Percentiles rank a stretch among this genome's conserved stretches.
phyloP scores from a whole-genome alignment of 176 grass and related monocot genomes.

The Chrysopogon serrulatus region DNA sequence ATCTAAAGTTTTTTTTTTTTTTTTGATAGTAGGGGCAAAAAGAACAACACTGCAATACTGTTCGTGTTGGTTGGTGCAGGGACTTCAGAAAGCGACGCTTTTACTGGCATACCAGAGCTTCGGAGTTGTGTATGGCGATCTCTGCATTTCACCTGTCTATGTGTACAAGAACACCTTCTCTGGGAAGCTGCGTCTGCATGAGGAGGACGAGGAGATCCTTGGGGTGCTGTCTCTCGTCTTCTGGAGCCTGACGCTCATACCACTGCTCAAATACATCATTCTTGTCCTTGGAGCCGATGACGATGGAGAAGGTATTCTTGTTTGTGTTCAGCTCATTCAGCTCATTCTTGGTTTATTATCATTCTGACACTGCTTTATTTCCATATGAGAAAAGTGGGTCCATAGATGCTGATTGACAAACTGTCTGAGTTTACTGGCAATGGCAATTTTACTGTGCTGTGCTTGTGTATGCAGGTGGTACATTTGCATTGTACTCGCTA shows the following conservation, averaged over 20 bases:
- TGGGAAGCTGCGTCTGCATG: conserved; percentile 67
- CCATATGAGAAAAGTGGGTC: background rate
- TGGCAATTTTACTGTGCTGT: too few species aligned
- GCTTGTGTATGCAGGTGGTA: conserved; percentile 52
- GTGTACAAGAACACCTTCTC: conserved; percentile 98
- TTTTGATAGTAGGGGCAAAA: background rate
- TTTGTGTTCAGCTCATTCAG: background rate
- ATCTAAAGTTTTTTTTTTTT: too few species aligned
- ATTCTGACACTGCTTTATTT: background rate
- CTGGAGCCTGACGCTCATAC: conserved; percentile 88
- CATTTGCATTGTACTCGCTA: conserved; percentile 85
- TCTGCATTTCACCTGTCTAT: conserved; percentile 84
- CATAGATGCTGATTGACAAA: background rate
- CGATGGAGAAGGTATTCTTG: conserved; percentile 68
- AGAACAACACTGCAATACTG: background rate
- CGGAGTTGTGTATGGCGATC: conserved; percentile 82
- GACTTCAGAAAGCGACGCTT: conserved; percentile 54
- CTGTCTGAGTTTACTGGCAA: background rate
- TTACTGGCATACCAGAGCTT: conserved; percentile 85
- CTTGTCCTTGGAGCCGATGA: conserved; percentile 87
- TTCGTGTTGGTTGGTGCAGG: background rate
- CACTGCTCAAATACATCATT: conserved; percentile 85
- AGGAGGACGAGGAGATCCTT: conserved; percentile 85
- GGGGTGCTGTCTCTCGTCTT: conserved; percentile 80
- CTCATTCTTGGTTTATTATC: background rate